Conservation (phyloP, 257 asterid species). For the Echites panduratus region DNA sequence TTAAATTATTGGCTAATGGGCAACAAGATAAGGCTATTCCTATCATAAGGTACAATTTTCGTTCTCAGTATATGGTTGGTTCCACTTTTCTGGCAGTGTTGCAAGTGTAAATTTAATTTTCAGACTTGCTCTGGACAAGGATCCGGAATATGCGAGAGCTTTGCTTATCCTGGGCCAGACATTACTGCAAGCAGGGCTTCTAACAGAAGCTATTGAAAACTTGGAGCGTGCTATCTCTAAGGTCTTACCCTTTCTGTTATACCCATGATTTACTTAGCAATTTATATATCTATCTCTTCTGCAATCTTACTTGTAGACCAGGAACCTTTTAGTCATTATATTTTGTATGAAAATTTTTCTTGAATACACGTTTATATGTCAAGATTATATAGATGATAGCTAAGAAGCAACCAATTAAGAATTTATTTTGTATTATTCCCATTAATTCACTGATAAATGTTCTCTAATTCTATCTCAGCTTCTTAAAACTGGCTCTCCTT, state of each 20-base stretch:
- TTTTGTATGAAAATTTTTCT: too few relatives aligned
- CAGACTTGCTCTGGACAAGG: constrained; percentile 90
- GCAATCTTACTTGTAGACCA: neutral
- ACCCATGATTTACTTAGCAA: neutral
- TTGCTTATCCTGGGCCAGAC: constrained; percentile 72
- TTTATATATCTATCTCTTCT: neutral
- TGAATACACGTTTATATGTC: neutral
- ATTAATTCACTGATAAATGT: neutral
- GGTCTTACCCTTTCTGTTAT: constrained; percentile 31
- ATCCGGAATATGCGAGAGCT: constrained; percentile 68
- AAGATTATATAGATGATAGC: neutral
- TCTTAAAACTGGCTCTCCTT: constrained; percentile 38
- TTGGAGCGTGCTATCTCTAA: constrained; percentile 61
- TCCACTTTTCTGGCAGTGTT: constrained; percentile 23
- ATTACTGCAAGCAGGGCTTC: constrained; percentile 40
- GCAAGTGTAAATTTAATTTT: constrained; percentile 29
- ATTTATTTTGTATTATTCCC: neutral
- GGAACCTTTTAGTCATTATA: neutral
- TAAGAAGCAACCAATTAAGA: neutral
- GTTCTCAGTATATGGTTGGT: constrained; percentile 14
- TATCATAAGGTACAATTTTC: constrained; percentile 45
- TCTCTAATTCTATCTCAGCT: constrained; percentile 40
- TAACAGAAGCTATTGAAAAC: constrained; percentile 58
- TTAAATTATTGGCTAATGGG: constrained; percentile 46
- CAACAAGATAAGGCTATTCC: constrained; percentile 46